Evolutionary conservation across 495 filamentous ascomycete genomes (phyloP), one percentile per base, ranked within the genome.

Genomic region (Trichoderma orchidacearum): DNA sequence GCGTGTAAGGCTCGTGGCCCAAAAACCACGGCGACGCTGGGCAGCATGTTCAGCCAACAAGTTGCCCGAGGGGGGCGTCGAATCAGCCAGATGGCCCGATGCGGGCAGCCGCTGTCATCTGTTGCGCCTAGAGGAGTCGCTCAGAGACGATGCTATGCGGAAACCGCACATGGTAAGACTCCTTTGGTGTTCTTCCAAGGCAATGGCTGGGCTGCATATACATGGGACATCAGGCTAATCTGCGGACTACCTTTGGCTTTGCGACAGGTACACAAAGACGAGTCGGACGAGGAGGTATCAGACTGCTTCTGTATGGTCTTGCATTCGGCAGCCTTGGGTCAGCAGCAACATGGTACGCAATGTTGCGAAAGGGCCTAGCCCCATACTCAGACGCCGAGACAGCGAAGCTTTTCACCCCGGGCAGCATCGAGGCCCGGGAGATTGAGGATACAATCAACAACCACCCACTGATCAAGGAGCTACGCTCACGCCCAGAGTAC

Each of bases 1-100:
- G 63, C 96, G 96, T 70, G 92, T 89, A 25, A 85, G 85, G 59
- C 78, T 96, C 75, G 65, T 98, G 62, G 87, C 75, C 15, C 81
- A n/a, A 32, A 45, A n/a, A 7, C 6, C 0, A 30, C 30, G 18
- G 3, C 11, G 51, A 13, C 1, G 18, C 30, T 30, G 9, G 17
- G 17, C 13, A 32, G 27, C 27, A 55, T 55, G 53, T 55, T 55
- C 9, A 28, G 30, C 5, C 53, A 55, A 25, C 29, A 35, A 27
- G 18, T 55, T 15, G 53, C n/a, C 11, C 53, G 53, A 13, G 31
- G 30, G 6, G 53, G 53, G 53, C 53, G 53, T 12, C 53, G 53
- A 15, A 27, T 55, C n/a, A 17, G 31, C 31, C 53, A 55, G 31
- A 11, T 27, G 9, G 29, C n/a, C 17, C 32, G 53, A 34, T 8